phyloP scores from a whole-genome alignment of 129 eudicot species.

The Sambucus nigra region DNA sequence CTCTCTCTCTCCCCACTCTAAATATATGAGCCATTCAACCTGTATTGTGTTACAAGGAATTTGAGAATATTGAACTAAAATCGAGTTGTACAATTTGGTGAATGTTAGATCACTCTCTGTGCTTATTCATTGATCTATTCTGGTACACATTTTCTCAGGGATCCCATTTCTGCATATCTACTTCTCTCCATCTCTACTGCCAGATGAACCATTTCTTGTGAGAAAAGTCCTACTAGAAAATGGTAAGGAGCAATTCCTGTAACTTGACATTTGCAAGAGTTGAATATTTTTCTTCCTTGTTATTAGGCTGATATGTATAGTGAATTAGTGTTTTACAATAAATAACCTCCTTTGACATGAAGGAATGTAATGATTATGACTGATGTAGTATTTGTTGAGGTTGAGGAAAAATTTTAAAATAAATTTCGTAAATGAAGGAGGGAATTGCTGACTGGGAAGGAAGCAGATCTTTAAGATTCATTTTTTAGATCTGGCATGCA shows the following conservation, averaged over 20 bases:
- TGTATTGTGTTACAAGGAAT: no score
- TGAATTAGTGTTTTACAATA: not conserved
- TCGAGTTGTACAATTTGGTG: not conserved
- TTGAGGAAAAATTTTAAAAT: not conserved
- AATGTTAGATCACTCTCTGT: not conserved
- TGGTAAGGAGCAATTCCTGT: constrained; percentile 24
- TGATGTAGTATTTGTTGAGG: not conserved
- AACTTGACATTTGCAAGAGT: constrained; percentile 2
- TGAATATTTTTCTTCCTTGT: no score
- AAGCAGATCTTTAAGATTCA: not conserved
- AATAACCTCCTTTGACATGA: constrained; percentile 5
- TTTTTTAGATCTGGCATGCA: no score
- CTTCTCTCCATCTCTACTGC: constrained; percentile 49
- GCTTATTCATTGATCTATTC: not conserved
- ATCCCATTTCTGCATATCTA: constrained; percentile 40
- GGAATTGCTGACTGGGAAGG: not conserved
- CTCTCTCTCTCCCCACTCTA: no score
- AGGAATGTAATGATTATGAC: constrained; percentile 3
- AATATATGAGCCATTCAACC: no score
- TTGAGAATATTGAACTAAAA: not conserved
- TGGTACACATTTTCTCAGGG: constrained; percentile 22
- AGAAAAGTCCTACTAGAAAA: constrained; percentile 34
- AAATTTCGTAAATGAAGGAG: not conserved
- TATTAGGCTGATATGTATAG: no score
- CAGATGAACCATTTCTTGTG: constrained; percentile 26